These are phyloP conservation scores for Blastobotrys ciferrii DNA, from an alignment of 1,139 yeast genomes.

Conservation along the genomic window DNA sequence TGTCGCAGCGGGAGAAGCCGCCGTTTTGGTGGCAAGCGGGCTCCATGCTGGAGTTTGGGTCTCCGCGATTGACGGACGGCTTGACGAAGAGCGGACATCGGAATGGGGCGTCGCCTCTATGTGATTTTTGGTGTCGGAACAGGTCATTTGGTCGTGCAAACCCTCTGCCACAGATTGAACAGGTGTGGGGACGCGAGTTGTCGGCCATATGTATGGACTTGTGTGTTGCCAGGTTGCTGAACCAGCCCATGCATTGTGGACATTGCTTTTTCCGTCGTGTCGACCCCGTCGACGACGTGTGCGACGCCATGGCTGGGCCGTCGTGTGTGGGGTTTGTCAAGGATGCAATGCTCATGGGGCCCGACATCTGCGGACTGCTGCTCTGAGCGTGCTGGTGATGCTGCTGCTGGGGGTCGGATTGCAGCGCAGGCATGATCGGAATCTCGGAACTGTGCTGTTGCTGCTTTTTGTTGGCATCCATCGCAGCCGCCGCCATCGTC, in stretches of 20 bases:
- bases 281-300: conserved; percentile 31
- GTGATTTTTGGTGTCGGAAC: conserved; percentile 79
- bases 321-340: conserved; percentile 20
- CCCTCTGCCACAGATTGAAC: conserved; percentile 76
- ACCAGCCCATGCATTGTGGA: conserved; percentile 72
- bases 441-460: background rate
- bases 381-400: background rate
- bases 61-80: conserved; percentile 12
- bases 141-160: conserved; percentile 87
- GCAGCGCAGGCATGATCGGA: conserved; percentile 1
- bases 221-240: conserved; percentile 82
- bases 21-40: conserved; percentile 72
- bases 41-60: conserved; percentile 18
- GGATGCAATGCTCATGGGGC: conserved; percentile 22
- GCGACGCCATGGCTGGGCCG: conserved; percentile 11
- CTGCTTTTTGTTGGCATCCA: background rate
- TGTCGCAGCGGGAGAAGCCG: conserved; percentile 82
- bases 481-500: conserved; percentile 18
- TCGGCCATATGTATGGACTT: conserved; percentile 76
- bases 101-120: conserved; percentile 43
- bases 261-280: conserved; percentile 75
- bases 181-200: conserved; percentile 71
- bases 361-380: no score
- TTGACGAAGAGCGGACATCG: conserved; percentile 35
- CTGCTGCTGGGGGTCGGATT: conserved; percentile 3